Percentiles rank a stretch among this genome's conserved stretches.
phyloP scores from a whole-genome alignment of 495 filamentous ascomycete species.

The Xylaria cubensis region DNA sequence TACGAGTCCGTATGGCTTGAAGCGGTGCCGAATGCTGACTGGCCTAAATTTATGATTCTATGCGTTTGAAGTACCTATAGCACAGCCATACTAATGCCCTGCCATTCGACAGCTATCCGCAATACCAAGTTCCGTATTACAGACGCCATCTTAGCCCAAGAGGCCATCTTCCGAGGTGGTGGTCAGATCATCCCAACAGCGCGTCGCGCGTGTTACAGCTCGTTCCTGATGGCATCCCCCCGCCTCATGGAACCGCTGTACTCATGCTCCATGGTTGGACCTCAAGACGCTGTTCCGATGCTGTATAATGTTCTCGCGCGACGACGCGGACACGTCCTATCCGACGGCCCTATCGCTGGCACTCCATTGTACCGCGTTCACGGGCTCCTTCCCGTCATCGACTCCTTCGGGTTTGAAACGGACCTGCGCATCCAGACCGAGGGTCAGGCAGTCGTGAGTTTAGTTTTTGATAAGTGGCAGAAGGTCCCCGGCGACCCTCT shows the following conservation, averaged over 20 bases:
- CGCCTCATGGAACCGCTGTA: conserved; percentile 97
- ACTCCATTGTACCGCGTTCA: conserved; percentile 93
- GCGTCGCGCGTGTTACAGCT: conserved; percentile 88
- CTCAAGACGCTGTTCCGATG: conserved; percentile 84
- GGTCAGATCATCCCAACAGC: conserved; percentile 97
- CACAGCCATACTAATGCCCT: conserved; percentile 32
- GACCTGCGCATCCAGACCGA: conserved; percentile 96
- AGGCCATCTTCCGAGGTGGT: conserved; percentile 92
- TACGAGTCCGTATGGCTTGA: not conserved
- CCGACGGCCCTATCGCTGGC: conserved; percentile 90
- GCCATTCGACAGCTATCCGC: conserved; percentile 72
- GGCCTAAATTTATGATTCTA: conserved; percentile 1
- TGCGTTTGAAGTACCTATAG: conserved; percentile 20
- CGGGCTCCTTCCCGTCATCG: conserved; percentile 92
- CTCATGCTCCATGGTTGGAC: conserved; percentile 87
- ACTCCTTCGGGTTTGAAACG: conserved; percentile 97
- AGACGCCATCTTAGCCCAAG: conserved; percentile 82
- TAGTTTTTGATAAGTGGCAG: conserved; percentile 96
- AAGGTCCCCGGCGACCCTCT: conserved; percentile 95
- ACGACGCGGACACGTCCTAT: conserved; percentile 88
- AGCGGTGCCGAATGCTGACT: not conserved
- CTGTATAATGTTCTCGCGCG: conserved; percentile 92
- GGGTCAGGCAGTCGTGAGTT: conserved; percentile 83
- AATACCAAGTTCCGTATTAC: conserved; percentile 96
- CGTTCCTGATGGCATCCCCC: conserved; percentile 95